These are phyloP conservation scores for Hymenoscyphus fructigenus DNA, from an alignment of 2,329 filamentous ascomycete genomes.

Conservation along the genomic window DNA sequence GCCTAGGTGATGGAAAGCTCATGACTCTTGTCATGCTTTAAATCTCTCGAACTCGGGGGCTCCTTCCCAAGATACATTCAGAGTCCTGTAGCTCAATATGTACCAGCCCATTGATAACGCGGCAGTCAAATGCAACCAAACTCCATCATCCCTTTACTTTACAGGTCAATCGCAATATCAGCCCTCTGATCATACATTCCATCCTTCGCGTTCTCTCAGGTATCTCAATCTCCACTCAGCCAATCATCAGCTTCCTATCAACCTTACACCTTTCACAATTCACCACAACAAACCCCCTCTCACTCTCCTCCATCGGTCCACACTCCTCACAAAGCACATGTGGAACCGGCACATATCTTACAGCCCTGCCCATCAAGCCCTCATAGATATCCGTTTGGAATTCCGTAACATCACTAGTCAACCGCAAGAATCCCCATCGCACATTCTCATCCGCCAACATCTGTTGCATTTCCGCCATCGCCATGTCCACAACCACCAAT, in stretches of 20 bases:
- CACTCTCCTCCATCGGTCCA: conserved; percentile 2
- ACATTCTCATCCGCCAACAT: conserved; percentile 16
- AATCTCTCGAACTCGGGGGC: no score
- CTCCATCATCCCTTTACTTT: background rate
- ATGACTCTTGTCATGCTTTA: no score
- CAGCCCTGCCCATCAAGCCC: background rate
- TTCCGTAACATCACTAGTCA: conserved; percentile 18
- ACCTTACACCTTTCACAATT: conserved; percentile 6
- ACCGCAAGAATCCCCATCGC: conserved; percentile 14
- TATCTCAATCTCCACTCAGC: conserved; percentile 1
- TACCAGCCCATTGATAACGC: no score
- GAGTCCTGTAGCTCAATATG: no score
- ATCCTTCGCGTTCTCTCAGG: background rate
- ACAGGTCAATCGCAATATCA: background rate
- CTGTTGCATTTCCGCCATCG: conserved; percentile 20
- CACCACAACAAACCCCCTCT: background rate
- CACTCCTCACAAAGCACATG: conserved; percentile 14
- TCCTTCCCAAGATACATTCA: no score
- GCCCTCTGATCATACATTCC: background rate
- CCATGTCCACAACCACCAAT: conserved; percentile 22
- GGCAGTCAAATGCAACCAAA: background rate
- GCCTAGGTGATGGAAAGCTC: no score
- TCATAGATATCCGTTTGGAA: conserved; percentile 25
- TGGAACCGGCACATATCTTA: background rate
- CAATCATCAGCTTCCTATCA: conserved; percentile 1